Base-by-base conservation (phyloP, 352 stramenopile species). In the Globisporangium middletonii region DNA sequence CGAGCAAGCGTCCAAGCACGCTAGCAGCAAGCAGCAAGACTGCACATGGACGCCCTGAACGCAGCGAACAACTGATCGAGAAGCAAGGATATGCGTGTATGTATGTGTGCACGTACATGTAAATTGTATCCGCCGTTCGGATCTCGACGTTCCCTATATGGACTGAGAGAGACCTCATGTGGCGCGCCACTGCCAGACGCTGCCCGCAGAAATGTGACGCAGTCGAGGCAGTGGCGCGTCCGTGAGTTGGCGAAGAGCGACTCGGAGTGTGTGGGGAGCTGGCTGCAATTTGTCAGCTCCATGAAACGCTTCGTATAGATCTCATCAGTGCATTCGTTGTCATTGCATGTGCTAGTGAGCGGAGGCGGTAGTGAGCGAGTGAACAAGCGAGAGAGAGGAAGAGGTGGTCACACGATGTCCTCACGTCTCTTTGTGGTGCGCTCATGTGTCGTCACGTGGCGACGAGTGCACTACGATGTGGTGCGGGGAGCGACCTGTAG, bases 201-300 rank as follows among this genome's bases (percentile, higher is more conserved):
- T 59, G 62, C 52, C 69, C 69, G 69, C 69, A 69, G 69, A 59
- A 71, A 76, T 71, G 69, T 73, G 69, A 76, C 64, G 65, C 48
- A 59, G 45, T 59, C 42, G 48, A 59, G n/a, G 38, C 57, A 48
- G 27, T 30, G 12, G 48, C 16, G 49, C 41, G 60, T 51, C 67
- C 48, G 62, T 67, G 50, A 53, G 55, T 75, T 62, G 71, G 77
- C 77, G 71, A 45, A 85, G 61, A 88, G 43, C 26, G 46, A 84
- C 62, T 30, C 37, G 69, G 73, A 82, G 78, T 87, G 76, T 86
- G 78, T 86, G 78, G 78, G 85, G 78, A 86, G 84, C 73, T 71
- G 73, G 73, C 71, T 72, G 75, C 74, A 83, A 83, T 84, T 83
- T 67, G 67, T 70, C 72, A 65, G 78, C 69, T 80, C 78, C 75